phyloP scores from a whole-genome alignment of 257 asterid genomes.

The Fraxinus pennsylvanica region DNA sequence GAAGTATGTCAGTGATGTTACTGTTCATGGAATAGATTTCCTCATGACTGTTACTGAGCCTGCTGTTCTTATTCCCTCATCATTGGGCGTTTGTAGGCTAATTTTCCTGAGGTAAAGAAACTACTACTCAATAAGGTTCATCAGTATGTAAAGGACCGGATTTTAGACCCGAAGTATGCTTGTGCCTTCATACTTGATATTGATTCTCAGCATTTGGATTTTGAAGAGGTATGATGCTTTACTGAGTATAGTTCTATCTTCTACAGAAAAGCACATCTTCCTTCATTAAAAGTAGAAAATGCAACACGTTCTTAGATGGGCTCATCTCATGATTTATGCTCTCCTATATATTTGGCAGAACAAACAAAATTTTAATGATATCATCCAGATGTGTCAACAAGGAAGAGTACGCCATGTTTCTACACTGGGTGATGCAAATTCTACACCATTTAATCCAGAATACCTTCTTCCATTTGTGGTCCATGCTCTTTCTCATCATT shows the following conservation, averaged over 20 bases:
- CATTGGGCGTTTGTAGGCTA: slow-evolving; percentile 45
- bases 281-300: neutral
- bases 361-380: slow-evolving; percentile 72
- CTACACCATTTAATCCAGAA: slow-evolving; percentile 72
- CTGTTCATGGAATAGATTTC: slow-evolving; percentile 16
- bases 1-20: slow-evolving; percentile 21
- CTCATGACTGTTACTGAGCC: neutral
- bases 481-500: slow-evolving; percentile 89
- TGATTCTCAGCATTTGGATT: slow-evolving; percentile 54
- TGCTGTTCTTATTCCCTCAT: slow-evolving; percentile 15
- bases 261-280: neutral
- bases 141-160: slow-evolving; percentile 84
- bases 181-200: slow-evolving; percentile 81
- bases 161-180: slow-evolving; percentile 83
- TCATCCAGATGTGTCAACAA: slow-evolving; percentile 87
- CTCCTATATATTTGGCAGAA: slow-evolving; percentile 54
- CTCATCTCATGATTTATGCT: neutral
- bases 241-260: slow-evolving; percentile 10
- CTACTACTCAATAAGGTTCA: slow-evolving; percentile 73
- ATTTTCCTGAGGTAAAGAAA: slow-evolving; percentile 74
- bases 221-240: slow-evolving; percentile 61
- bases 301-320: neutral
- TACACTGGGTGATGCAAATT: slow-evolving; percentile 54
- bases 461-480: slow-evolving; percentile 75
- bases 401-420: slow-evolving; percentile 69